Base-by-base conservation (phyloP, 768 basidiomycete species). In the Suillus placidus region DNA sequence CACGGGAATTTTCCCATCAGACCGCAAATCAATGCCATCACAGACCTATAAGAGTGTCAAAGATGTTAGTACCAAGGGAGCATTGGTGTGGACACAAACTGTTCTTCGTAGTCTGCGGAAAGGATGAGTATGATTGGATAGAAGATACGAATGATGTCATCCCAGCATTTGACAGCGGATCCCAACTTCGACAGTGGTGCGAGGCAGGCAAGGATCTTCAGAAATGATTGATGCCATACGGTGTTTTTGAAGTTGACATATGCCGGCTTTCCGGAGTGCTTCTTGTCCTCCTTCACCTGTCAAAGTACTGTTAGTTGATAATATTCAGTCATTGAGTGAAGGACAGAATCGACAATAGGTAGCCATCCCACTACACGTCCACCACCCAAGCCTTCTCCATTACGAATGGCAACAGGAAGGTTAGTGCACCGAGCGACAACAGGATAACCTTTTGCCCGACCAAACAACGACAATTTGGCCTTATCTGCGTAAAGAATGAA, bases 71-170 rank as follows among this genome's bases (percentile, higher is more conserved):
- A 45, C 20, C 1, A 3, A 45, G 43, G 43, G 43, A 20, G 2
- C 43, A 43, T 43, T 43, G 3, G 20, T 20, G n/a, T 45, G 4
- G 4, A 45, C 43, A 67, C 79, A 30, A 74, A 83, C 82, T 79
- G 78, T 72, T 84, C 82, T 66, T 82, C 78, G 66, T 81, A 84
- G 58, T 83, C 81, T 35, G 80, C 75, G 18, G 77, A 78, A 1
- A 81, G 62, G 8, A 18, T 42, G 6, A 42, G 40, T 42, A 42
- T 42, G 2, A 42, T 42, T 6, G 16, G 16, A 42, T 42, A 18
- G 16, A 42, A 42, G 1, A 18, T 18, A 18, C 2, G 0, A 7
- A 42, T 5, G 5, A 42, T 14, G 1, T 64, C 69, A 68, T 80
- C 79, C 14, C 72, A 76, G 67, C 78, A 80, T 42, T 69, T 30